Conservation (phyloP, 75 land plant genomes). For the Sequoia sempervirens region DNA sequence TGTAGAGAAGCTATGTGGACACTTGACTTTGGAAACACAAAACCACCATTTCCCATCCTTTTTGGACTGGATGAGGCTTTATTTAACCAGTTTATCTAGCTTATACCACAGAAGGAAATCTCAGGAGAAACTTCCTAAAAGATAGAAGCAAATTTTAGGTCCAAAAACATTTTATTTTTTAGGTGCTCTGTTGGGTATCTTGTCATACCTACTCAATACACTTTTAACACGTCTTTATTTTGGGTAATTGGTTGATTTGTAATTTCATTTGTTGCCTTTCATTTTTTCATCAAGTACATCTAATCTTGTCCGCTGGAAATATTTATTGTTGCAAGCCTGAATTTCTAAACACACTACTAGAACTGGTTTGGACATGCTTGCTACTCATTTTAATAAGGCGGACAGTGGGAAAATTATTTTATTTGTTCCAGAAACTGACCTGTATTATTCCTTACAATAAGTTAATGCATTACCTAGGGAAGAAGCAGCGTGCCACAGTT, state of each 20-base stretch:
- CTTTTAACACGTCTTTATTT: not conserved
- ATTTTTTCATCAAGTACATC: not conserved
- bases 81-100: not conserved
- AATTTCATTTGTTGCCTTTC: not conserved
- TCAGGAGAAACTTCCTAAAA: not conserved
- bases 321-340: conserved; percentile 63
- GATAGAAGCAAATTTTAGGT: not conserved
- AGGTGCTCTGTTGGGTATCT: not conserved
- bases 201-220: not conserved
- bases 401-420: conserved; percentile 64
- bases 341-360: conserved; percentile 79
- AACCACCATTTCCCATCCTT: not conserved
- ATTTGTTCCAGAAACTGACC: conserved; percentile 78
- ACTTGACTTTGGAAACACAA: not conserved
- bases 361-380: conserved; percentile 89
- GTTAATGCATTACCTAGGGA: conserved; percentile 81
- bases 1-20: not conserved
- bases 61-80: not conserved
- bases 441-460: conserved; percentile 76
- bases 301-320: not conserved
- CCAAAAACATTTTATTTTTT: not conserved
- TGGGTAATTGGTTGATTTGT: not conserved
- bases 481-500: conserved; percentile 90
- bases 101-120: not conserved
- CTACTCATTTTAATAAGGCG: conserved; percentile 79